A percentile compares a stretch with the other conserved stretches of the same genome.
Evolutionary conservation across 805 yeast genomes (phyloP).

Genomic region (Saturnispora quitensis): DNA sequence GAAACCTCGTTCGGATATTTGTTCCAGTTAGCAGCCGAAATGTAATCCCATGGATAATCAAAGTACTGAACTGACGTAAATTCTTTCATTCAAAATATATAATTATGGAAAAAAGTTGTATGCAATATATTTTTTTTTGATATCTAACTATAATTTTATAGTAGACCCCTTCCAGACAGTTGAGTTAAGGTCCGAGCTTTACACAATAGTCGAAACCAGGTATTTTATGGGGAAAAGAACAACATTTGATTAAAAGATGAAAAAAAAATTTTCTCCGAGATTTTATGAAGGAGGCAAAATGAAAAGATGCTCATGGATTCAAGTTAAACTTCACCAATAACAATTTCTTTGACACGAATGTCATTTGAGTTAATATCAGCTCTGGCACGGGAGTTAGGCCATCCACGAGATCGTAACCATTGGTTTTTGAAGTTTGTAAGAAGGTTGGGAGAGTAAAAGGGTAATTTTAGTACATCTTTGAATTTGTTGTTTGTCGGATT

Average conservation of each 20-base stretch:
- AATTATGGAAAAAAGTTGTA: no score
- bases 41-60: constrained; percentile 86
- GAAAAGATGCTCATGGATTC: not conserved
- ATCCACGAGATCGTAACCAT: constrained; percentile 33
- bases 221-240: not conserved
- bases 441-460: constrained; percentile 29
- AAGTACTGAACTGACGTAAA: constrained; percentile 64
- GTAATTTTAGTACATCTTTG: constrained; percentile 28
- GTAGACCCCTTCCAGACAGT: no score
- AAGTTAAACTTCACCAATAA: not conserved
- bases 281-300: not conserved
- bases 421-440: constrained; percentile 26
- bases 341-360: not conserved
- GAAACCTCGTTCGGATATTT: constrained; percentile 94
- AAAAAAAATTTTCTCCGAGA: not conserved
- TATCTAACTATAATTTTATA: not conserved
- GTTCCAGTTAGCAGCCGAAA: constrained; percentile 93
- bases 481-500: constrained; percentile 20
- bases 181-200: not conserved
- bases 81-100: constrained; percentile 51
- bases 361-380: not conserved
- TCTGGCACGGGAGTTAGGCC: constrained; percentile 14
- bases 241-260: not conserved
- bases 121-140: no score
- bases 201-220: no score